A percentile compares a stretch with the other conserved stretches of the same genome.
Conservation (phyloP, 2,329 filamentous ascomycete species). For the Cercospora sp. region DNA sequence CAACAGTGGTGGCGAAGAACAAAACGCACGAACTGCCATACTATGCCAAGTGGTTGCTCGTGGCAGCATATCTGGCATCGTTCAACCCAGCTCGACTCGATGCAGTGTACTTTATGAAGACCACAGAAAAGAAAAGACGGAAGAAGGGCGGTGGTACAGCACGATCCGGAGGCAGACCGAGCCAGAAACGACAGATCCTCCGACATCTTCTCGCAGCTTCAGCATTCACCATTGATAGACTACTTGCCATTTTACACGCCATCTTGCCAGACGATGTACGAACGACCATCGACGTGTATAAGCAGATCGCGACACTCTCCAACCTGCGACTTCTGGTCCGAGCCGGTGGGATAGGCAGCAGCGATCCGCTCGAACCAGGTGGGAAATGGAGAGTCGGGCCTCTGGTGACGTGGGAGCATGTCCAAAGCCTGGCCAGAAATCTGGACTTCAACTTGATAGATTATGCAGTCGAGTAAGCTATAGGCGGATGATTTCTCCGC, state of each 20-base stretch:
- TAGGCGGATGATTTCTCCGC: conserved; percentile 36
- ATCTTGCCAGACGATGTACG: conserved; percentile 54
- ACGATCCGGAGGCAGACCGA: conserved; percentile 32
- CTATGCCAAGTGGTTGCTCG: conserved; percentile 70
- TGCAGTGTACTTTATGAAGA: conserved; percentile 72
- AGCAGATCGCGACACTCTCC: conserved; percentile 67
- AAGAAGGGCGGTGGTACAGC: conserved; percentile 52
- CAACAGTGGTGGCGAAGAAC: conserved; percentile 20
- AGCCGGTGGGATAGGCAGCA: conserved; percentile 59
- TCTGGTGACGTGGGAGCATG: conserved; percentile 67
- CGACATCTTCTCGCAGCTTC: conserved; percentile 75
- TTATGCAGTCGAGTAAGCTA: conserved; percentile 57
- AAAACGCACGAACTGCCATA: conserved; percentile 60
- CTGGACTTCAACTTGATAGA: conserved; percentile 79
- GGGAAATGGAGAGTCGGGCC: conserved; percentile 78
- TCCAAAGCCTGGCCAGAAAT: conserved; percentile 67
- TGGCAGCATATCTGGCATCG: conserved; percentile 77
- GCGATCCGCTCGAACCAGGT: conserved; percentile 67
- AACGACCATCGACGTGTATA: conserved; percentile 51
- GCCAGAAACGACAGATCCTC: conserved; percentile 67
- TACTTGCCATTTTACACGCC: conserved; percentile 74
- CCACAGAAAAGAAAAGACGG: conserved; percentile 54
- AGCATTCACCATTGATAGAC: conserved; percentile 73
- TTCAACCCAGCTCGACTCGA: conserved; percentile 78
- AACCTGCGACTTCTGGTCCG: conserved; percentile 67